Conservation (phyloP, 176 grass and related monocot genomes). For the Eleusine indica region DNA sequence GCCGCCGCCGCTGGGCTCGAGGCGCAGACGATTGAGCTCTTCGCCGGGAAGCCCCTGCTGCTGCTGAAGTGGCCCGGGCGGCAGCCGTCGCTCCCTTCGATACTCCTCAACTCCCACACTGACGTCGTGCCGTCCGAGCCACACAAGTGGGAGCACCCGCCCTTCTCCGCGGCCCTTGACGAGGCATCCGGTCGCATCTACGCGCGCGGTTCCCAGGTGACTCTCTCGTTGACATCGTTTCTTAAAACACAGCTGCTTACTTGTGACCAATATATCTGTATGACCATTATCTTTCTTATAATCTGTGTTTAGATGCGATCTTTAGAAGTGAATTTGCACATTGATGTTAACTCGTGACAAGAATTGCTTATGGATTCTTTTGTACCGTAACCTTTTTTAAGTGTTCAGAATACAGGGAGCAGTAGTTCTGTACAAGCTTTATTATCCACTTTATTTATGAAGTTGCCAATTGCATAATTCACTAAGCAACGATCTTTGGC, state of each 20-base stretch:
- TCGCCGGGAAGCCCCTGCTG: conserved; percentile 72
- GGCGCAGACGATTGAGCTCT: conserved; percentile 68
- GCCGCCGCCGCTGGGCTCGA: conserved; percentile 58
- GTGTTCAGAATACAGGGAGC: neutral
- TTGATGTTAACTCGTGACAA: neutral
- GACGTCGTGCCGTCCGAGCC: conserved; percentile 91
- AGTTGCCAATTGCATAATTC: neutral
- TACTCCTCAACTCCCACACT: conserved; percentile 95
- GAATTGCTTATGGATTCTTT: neutral
- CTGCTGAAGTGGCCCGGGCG: conserved; percentile 81
- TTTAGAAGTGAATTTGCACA: neutral
- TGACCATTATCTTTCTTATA: neutral
- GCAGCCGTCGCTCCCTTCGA: conserved; percentile 55
- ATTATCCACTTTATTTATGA: neutral
- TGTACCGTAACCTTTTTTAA: neutral
- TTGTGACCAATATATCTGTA: neutral
- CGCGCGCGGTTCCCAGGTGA: conserved; percentile 85
- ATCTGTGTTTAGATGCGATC: neutral
- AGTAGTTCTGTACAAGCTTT: neutral
- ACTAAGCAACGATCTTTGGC: neutral
- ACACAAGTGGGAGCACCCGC: conserved; percentile 83
- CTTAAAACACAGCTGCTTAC: neutral
- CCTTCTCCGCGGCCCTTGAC: conserved; percentile 78
- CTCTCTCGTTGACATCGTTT: neutral
- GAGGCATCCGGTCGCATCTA: conserved; percentile 67